Percentiles rank a stretch among this genome's conserved stretches.
These are phyloP conservation scores for Spergularia azorica DNA, from an alignment of 179 eudicot species.

Conservation along the genomic window DNA sequence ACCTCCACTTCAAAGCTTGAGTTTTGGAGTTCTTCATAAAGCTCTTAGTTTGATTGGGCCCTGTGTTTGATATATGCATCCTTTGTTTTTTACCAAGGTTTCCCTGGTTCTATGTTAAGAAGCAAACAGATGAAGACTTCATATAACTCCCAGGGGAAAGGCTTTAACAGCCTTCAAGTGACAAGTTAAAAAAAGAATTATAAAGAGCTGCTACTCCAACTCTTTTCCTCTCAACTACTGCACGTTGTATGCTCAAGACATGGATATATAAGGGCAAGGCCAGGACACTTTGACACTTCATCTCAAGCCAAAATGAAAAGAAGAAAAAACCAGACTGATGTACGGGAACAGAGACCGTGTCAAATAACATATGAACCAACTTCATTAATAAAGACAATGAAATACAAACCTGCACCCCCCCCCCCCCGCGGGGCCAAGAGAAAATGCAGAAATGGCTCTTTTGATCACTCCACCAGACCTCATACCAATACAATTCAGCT, in stretches of 20 bases:
- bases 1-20: slow-evolving; percentile 39
- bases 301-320: background rate
- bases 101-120: slow-evolving; percentile 28
- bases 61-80: slow-evolving; percentile 26
- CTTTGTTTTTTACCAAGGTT: slow-evolving; percentile 32
- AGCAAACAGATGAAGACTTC: background rate
- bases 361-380: background rate
- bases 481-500: too few relatives aligned
- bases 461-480: too few relatives aligned
- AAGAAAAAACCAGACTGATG: background rate
- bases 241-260: background rate
- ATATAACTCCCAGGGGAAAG: background rate
- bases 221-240: background rate
- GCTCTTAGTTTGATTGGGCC: slow-evolving; percentile 30
- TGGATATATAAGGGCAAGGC: background rate
- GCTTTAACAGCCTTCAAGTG: background rate
- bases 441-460: too few relatives aligned
- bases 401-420: background rate
- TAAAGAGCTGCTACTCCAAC: background rate
- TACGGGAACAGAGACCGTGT: background rate
- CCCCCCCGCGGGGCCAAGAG: background rate
- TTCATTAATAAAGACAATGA: background rate
- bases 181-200: background rate
- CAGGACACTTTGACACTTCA: too few relatives aligned
- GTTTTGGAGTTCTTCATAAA: slow-evolving; percentile 28